Base-by-base conservation (phyloP, 306 rosid species). In the Lathyrus sativus region DNA sequence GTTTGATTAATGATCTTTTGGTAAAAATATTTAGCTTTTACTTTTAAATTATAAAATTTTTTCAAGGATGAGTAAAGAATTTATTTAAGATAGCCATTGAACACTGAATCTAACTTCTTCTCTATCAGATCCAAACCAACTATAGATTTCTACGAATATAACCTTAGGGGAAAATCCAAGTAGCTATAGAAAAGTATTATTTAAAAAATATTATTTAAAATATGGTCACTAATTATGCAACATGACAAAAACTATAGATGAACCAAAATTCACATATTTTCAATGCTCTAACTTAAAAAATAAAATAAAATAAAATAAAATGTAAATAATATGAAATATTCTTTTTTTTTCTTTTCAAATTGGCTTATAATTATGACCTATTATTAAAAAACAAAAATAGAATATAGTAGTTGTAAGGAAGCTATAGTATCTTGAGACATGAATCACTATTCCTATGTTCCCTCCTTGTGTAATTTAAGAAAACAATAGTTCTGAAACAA, bases 381-480 rank as follows among this genome's bases (percentile, higher is more conserved):
- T 1, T 35, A 6, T 7, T 35, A 6, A 35, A 35, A 7, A 35
- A 35, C 5, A 45, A 15, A 10, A 24, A 54, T 5, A 54, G 39
- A 7, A 67, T 33, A 44, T 68, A 72, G 33, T 68, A 72, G 33
- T 59, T 59, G 68, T 17, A 70, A 46, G 51, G 75, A 65, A 37
- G 43, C 14, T 26, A 49, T 19, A 49, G 13, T 11, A 48, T 55
- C 39, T 7, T 49, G 72, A 65, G 67, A 59, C 74, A 66, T 62
- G 39, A 68, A 72, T 71, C 55, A 78, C 73, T 44, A 58, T 67
- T 46, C 38, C 50, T 49, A 68, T 42, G 38, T 58, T 63, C 70
- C 72, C 60, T 71, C 67, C 85, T 54, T 64, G 51, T 77, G 79
- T 73, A 33, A 62, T 71, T 67, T 56, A 41, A 68, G 77, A 79